Base-by-base conservation (phyloP, 2,329 filamentous ascomycete genomes). In the Cladorrhinum sp. region DNA sequence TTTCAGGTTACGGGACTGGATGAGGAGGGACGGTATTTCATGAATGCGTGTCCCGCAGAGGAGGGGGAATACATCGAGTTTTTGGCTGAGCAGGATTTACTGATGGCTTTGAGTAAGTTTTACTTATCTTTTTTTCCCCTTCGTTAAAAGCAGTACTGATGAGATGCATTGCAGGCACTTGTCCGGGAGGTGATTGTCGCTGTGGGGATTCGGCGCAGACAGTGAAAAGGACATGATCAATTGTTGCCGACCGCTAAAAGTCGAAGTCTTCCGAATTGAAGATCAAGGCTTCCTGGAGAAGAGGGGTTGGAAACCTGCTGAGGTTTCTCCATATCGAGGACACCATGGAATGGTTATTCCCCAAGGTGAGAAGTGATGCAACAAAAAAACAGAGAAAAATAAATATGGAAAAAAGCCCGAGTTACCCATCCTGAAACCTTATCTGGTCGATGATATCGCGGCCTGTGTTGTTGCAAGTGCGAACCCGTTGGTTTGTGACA, bases 1-100 rank as follows among this genome's bases (percentile, higher is more conserved):
- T 95, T 96, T 71, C 91, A 96, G 72, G 90, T 93, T 6, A 95
- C 91, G 0, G 90, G 91, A 0, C 71, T 95, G 51, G 88, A 95
- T 68, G 78, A 83, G 57, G 69, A 87, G 62, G 90, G 89, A 0
- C 82, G 85, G 56, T 93, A 93, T 66, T 93, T 91, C 62, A 96
- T 96, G 82, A 85, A 80, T 60, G 81, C 84, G 0, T 83, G 80
- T 60, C 85, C 85, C 0, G 85, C 84, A 0, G 71, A 76, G 57
- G 66, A 73, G 6, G 82, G 79, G 0, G 84, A 87, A 60, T 85
- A 81, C 59, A 84, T 93, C 59, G 89, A 92, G 73, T 92, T 95
- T 70, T 85, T 95, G 62, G 90, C 91, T 0, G 91, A 95, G 77
- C 84, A 90, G 68, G 88, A 93, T 71, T 74, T 93, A 9, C 74